Base-by-base conservation (phyloP, 768 basidiomycete genomes). In the Leccinum incarnatum region DNA sequence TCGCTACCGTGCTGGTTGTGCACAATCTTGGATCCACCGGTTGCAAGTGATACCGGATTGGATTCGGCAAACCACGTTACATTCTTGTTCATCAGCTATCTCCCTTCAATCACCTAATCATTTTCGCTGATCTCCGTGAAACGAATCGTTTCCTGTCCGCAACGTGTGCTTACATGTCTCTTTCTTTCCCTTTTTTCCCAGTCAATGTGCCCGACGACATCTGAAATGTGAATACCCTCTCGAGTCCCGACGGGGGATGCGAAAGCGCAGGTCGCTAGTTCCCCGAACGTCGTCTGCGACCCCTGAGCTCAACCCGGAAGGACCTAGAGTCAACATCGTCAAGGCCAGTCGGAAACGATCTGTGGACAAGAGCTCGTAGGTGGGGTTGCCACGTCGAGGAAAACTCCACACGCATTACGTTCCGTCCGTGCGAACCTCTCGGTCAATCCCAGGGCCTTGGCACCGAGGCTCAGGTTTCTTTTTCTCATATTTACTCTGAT, bases 191-290 rank as follows among this genome's bases (percentile, higher is more conserved):
- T 48, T 69, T 48, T 63, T 66, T 62, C 58, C 51, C 68, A 91
- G 89, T 71, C 89, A 91, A 76, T 91, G 89, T 67, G 82, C 82
- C 53, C 79, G 87, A 45, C 83, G 89, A 25, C 81, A 82, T 30
- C 81, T 89, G 51, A 81, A 77, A 57, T 91, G 89, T 69, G 86
- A 86, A 65, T 90, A 88, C 63, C 89, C 89, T 1, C 72, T 77
- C 6, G 86, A 87, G 70, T 89, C 87, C 64, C 78, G 86, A 36
- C 79, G 89, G 17, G 89, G 89, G 10, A 83, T 87, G 79, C 79
- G 85, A 53, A 75, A 74, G 66, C 72, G 75, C 71, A 48, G 65
- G 69, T 71, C 75, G 75, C 66, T 74, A 40, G 37, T 74, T 34
- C 73, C 72, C 17, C 69, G 73, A 21, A 65, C 62, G 19, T 62